These are phyloP conservation scores for Fusarium brevicatenulatum DNA, from an alignment of 2,329 filamentous ascomycete species.

Conservation along the genomic window DNA sequence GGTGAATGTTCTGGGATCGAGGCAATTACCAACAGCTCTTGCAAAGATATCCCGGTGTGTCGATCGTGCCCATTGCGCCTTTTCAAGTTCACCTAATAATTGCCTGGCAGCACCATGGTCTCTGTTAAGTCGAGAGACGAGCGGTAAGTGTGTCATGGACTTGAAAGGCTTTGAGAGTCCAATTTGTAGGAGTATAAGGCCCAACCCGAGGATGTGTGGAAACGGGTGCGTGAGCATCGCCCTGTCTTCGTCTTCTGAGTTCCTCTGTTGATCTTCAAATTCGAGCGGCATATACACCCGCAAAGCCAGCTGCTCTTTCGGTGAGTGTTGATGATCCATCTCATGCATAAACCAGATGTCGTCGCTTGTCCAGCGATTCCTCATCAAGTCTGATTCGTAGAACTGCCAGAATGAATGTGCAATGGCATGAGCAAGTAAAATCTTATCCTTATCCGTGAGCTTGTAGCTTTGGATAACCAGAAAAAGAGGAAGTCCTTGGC, in stretches of 20 bases:
- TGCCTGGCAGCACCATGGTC: neutral
- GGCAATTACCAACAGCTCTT: neutral
- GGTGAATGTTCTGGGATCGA: neutral
- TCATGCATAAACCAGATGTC: neutral
- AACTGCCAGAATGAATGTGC: neutral
- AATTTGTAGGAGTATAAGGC: neutral
- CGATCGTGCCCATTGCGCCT: neutral
- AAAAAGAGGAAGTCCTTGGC: accelerated
- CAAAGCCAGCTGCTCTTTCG: accelerated
- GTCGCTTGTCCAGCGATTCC: accelerated
- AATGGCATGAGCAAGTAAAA: neutral
- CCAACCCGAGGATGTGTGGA: accelerated
- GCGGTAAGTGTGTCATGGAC: accelerated
- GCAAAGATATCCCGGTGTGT: neutral
- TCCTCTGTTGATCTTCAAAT: accelerated
- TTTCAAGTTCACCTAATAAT: neutral
- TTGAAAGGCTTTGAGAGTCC: neutral
- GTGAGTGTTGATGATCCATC: neutral
- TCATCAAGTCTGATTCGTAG: neutral
- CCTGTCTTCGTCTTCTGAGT: accelerated
- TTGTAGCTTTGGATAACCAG: neutral
- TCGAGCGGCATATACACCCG: neutral
- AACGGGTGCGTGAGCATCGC: neutral
- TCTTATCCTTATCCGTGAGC: neutral
- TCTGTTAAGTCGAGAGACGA: neutral